Percentiles rank a stretch among this genome's conserved stretches.
Evolutionary conservation across 2,329 filamentous ascomycete genomes (phyloP).

Genomic region (Colletotrichum liaoningense): DNA sequence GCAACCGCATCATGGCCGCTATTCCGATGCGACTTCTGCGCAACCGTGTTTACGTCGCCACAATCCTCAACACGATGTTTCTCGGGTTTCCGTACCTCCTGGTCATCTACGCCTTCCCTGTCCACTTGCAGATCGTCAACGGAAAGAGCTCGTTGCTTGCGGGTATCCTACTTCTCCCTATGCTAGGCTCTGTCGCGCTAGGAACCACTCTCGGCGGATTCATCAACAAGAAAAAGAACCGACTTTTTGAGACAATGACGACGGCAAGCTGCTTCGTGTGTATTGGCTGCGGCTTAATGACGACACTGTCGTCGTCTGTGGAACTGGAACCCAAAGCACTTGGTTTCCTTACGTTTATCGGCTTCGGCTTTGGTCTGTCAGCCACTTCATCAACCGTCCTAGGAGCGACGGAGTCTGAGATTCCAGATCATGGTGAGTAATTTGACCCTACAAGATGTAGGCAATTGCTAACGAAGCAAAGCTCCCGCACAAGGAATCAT

Average conservation of each 20-base stretch:
- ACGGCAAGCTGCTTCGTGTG: slow-evolving; percentile 55
- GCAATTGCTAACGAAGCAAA: slow-evolving; percentile 39
- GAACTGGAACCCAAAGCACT: slow-evolving; percentile 57
- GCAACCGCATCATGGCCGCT: slow-evolving; percentile 50
- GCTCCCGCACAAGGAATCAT: slow-evolving; percentile 65
- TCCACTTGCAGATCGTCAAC: slow-evolving; percentile 63
- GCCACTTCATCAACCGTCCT: slow-evolving; percentile 61
- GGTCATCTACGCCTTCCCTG: slow-evolving; percentile 60
- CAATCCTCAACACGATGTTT: slow-evolving; percentile 57
- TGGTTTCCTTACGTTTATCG: slow-evolving; percentile 63
- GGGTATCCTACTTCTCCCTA: slow-evolving; percentile 64
- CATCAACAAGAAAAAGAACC: slow-evolving; percentile 54
- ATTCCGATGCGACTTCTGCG: slow-evolving; percentile 61
- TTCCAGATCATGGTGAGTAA: slow-evolving; percentile 57
- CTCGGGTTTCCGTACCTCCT: slow-evolving; percentile 63
- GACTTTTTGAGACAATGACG: slow-evolving; percentile 56
- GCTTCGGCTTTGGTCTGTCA: slow-evolving; percentile 63
- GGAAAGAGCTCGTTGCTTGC: slow-evolving; percentile 57
- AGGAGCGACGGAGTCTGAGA: slow-evolving; percentile 53
- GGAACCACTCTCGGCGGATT: slow-evolving; percentile 56
- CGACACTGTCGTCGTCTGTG: slow-evolving; percentile 43
- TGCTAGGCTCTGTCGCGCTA: slow-evolving; percentile 60
- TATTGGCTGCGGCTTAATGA: slow-evolving; percentile 60
- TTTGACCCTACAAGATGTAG: background rate
- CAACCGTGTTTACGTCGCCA: slow-evolving; percentile 57